Evolutionary conservation across 2,329 filamentous ascomycete genomes (phyloP).

Genomic region (Geosmithia putterillii): DNA sequence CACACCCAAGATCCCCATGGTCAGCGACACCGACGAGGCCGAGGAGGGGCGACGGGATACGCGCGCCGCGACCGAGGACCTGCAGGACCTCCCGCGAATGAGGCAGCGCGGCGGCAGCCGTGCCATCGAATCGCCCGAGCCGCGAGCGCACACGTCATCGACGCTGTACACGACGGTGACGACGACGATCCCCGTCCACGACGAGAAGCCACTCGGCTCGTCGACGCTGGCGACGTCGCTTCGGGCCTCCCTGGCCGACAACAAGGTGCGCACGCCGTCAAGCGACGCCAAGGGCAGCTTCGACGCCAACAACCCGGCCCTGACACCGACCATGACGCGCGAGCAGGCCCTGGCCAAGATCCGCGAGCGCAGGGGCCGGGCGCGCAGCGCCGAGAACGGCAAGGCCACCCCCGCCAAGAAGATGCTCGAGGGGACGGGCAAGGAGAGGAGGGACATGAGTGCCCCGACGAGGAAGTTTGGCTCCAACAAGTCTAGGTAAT

Average conservation of each 20-base stretch:
- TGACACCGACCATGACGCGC: slow-evolving; percentile 55
- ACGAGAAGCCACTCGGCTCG: slow-evolving; percentile 26
- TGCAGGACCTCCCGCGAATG: not conserved
- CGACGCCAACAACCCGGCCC: slow-evolving; percentile 42
- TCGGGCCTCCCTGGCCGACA: slow-evolving; percentile 10
- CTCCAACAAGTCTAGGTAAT: slow-evolving; percentile 7
- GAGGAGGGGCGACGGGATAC: not conserved
- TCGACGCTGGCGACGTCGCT: slow-evolving; percentile 23
- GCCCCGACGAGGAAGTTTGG: slow-evolving; percentile 24
- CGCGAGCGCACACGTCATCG: slow-evolving; percentile 32
- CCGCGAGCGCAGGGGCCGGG: slow-evolving; percentile 57
- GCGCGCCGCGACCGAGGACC: not conserved
- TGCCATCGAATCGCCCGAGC: slow-evolving; percentile 8
- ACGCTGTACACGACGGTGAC: slow-evolving; percentile 36
- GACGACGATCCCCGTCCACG: slow-evolving; percentile 37
- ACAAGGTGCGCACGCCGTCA: slow-evolving; percentile 30
- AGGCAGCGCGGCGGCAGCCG: not conserved
- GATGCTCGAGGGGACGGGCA: slow-evolving; percentile 17
- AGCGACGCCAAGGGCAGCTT: slow-evolving; percentile 27
- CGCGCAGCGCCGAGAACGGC: slow-evolving; percentile 54
- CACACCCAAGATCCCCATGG: slow-evolving; percentile 26
- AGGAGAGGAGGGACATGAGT: slow-evolving; percentile 33
- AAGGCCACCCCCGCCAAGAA: slow-evolving; percentile 28
- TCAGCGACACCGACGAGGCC: slow-evolving; percentile 7
- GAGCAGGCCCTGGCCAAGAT: slow-evolving; percentile 69